phyloP scores from a whole-genome alignment of 176 grass and related monocot genomes.

The Tillandsia leiboldiana region DNA sequence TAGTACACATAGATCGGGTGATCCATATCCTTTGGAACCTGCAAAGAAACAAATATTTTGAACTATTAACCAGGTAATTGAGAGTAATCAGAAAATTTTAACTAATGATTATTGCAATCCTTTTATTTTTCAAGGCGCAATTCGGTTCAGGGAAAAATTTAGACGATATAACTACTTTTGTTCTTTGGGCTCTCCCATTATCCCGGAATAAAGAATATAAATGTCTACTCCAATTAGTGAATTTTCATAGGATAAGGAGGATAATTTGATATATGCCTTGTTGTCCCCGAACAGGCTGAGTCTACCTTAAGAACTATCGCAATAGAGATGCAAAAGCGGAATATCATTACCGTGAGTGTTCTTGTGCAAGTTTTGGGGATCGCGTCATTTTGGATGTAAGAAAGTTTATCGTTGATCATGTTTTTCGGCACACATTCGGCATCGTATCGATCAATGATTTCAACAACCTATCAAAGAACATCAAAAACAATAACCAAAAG shows the following conservation, averaged over 20 bases:
- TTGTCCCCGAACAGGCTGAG: neutral
- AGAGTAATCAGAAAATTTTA: neutral
- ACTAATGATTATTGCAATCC: neutral
- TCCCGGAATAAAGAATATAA: too few species aligned
- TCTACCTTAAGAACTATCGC: neutral
- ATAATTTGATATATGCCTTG: too few species aligned
- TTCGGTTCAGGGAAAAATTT: too few species aligned
- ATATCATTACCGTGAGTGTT: constrained; percentile 44
- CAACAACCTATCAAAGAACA: constrained; percentile 62
- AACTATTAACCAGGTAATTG: neutral
- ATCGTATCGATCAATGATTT: constrained; percentile 76
- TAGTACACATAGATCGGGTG: constrained; percentile 94
- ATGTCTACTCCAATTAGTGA: too few species aligned
- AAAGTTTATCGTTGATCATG: constrained; percentile 54
- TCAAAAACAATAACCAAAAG: constrained; percentile 9
- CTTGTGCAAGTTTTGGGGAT: constrained; percentile 68
- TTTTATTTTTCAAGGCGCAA: neutral
- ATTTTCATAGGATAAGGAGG: too few species aligned
- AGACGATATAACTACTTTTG: too few species aligned
- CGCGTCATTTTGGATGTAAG: constrained; percentile 42
- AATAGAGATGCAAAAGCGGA: neutral
- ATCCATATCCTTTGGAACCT: constrained; percentile 79
- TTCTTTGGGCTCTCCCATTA: too few species aligned
- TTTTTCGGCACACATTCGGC: constrained; percentile 42
- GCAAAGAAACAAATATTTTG: constrained; percentile 13